Base-by-base conservation (phyloP, 495 filamentous ascomycete genomes). In the Podospora sp. region DNA sequence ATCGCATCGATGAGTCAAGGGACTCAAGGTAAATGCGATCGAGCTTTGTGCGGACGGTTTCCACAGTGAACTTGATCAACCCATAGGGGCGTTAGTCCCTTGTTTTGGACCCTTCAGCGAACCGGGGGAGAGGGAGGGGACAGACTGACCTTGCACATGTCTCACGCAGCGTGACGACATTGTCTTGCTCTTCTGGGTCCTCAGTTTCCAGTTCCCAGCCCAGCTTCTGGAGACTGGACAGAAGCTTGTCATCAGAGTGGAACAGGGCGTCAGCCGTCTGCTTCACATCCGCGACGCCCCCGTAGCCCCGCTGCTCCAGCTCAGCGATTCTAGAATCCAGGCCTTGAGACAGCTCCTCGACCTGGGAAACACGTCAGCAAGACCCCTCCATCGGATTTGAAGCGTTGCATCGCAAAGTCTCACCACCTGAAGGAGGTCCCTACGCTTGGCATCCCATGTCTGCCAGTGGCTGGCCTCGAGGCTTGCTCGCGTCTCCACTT, bases 161-260 rank as follows among this genome's bases (percentile, higher is more conserved):
- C 57, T 83, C 79, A 68, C 78, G 76, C 58, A 84, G 71, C 61
- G 73, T 72, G 57, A 66, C 63, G 58, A 80, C 72, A 56, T 72
- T 71, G 2, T 72, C 66, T 40, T 79, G 71, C 63, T 81, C 78
- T 22, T 76, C 75, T 6, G 76, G 68, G n/a, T 77, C 69, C 6
- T 75, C 75, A 11, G 75, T 77, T 26, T 81, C 76, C 29, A 84
- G 74, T 65, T 83, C 81, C 72, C 72, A 77, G 9, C 80, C 76
- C 12, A 84, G 75, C 66, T 84, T 84, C 69, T 84, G 80, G 18
- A 84, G 75, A 64, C 81, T 83, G 27, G 75, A 68, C 2, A 84
- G 68, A 22, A 83, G 74, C 66, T 80, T 83, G 70, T 84, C 81
- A 64, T 84, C 82, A 20, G 80, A 76, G 36, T 60, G 75, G 2